A percentile compares a stretch with the other conserved stretches of the same genome.
phyloP scores from a whole-genome alignment of 345 rosid species.

The Triadica sebifera region DNA sequence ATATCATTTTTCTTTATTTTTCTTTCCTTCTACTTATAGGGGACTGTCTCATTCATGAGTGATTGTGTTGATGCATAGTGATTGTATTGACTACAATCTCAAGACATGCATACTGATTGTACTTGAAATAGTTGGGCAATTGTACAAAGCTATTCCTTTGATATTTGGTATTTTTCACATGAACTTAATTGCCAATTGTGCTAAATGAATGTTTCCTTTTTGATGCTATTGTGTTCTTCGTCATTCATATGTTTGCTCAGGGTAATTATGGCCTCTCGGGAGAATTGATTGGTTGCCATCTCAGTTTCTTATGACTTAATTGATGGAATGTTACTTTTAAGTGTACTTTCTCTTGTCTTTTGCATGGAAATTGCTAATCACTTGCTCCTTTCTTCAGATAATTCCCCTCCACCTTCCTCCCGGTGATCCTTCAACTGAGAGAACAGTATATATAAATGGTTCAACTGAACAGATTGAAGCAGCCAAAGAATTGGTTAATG shows the following conservation, averaged over 20 bases:
- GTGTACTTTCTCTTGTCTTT: neutral
- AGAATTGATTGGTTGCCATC: neutral
- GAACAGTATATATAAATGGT: slow-evolving; percentile 28
- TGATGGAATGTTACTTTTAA: neutral
- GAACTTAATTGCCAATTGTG: neutral
- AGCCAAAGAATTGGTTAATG: slow-evolving; percentile 29
- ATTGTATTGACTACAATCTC: neutral
- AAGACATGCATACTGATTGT: neutral
- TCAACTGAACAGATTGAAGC: slow-evolving; percentile 30
- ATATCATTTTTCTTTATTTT: neutral
- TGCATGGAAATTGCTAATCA: neutral
- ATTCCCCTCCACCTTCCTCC: slow-evolving; percentile 31
- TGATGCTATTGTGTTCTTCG: no score
- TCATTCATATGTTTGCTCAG: no score
- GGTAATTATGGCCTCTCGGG: no score
- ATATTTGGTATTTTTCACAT: neutral
- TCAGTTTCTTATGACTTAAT: neutral
- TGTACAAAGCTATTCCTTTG: neutral
- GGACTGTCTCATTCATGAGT: neutral
- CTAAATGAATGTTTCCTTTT: neutral
- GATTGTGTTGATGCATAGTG: neutral
- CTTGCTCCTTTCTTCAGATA: slow-evolving; percentile 18
- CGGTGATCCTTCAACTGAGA: slow-evolving; percentile 28
- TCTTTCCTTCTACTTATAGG: neutral
- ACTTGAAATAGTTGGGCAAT: neutral